These are phyloP conservation scores for Schwanniomyces sp. DNA, from an alignment of 805 yeast genomes.

Conservation along the genomic window DNA sequence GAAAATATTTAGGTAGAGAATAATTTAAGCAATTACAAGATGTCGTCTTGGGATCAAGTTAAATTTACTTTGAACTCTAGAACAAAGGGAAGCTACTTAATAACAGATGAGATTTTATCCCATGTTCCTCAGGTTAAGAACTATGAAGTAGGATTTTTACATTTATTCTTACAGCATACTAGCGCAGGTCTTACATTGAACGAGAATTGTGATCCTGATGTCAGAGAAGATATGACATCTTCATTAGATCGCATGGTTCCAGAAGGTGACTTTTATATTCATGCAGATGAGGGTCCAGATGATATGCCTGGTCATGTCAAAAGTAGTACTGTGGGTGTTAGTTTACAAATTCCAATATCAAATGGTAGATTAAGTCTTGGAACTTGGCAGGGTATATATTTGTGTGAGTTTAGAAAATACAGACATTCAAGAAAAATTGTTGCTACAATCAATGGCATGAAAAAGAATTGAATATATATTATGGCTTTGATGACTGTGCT, in stretches of 20 bases:
- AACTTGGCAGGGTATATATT: conserved; percentile 85
- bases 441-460: conserved; percentile 70
- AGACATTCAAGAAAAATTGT: conserved; percentile 64
- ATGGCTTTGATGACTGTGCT: neutral
- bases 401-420: conserved; percentile 69
- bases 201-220: conserved; percentile 82
- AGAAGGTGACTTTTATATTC: conserved; percentile 56
- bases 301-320: conserved; percentile 85
- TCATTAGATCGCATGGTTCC: conserved; percentile 69
- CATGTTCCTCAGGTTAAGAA: conserved; percentile 59
- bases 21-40: no score
- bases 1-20: no score
- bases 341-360: conserved; percentile 64
- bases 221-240: conserved; percentile 64
- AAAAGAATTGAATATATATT: conserved; percentile 11
- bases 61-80: conserved; percentile 56
- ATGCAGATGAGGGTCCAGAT: conserved; percentile 77
- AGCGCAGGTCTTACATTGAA: conserved; percentile 76
- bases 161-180: conserved; percentile 75
- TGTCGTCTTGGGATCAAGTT: conserved; percentile 56
- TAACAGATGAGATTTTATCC: conserved; percentile 61
- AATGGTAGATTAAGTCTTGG: conserved; percentile 71
- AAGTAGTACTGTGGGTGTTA: conserved; percentile 58
- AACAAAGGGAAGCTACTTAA: conserved; percentile 66
- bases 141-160: conserved; percentile 61